phyloP scores from a whole-genome alignment of 2,329 filamentous ascomycete genomes.

The Diaporthe destruens region DNA sequence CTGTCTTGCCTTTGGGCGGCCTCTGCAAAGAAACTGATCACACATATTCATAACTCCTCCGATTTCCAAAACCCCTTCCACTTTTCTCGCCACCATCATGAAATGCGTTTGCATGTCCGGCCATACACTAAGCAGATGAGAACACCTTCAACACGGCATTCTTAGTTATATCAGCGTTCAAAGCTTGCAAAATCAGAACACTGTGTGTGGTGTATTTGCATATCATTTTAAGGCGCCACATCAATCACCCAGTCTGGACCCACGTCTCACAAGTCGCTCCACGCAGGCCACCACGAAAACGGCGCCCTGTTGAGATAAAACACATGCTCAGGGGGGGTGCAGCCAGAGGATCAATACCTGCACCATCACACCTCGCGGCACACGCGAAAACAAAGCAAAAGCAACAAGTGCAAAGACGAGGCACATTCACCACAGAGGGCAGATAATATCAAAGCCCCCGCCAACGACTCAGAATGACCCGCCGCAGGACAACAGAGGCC shows the following conservation, averaged over 20 bases:
- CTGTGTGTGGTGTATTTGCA: not conserved
- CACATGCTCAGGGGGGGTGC: not conserved
- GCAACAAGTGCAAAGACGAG: not conserved
- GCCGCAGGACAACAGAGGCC: constrained; percentile 4
- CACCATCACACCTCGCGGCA: not conserved
- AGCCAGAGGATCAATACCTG: too few relatives aligned
- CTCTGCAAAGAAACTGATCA: not conserved
- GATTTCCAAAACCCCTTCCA: too few relatives aligned
- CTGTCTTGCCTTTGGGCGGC: not conserved
- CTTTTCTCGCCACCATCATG: not conserved
- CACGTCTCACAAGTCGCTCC: not conserved
- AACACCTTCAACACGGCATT: not conserved
- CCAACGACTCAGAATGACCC: not conserved
- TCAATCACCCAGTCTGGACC: too few relatives aligned
- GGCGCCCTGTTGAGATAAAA: not conserved
- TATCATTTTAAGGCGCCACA: too few relatives aligned
- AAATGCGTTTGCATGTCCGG: not conserved
- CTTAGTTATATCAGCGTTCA: too few relatives aligned
- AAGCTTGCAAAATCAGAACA: too few relatives aligned
- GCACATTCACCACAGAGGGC: not conserved
- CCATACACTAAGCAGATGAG: too few relatives aligned
- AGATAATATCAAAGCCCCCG: not conserved
- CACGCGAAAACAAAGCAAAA: not conserved
- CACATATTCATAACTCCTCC: not conserved
- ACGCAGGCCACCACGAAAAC: not conserved